phyloP scores from a whole-genome alignment of 768 basidiomycete species.

The Crucibulum laeve region DNA sequence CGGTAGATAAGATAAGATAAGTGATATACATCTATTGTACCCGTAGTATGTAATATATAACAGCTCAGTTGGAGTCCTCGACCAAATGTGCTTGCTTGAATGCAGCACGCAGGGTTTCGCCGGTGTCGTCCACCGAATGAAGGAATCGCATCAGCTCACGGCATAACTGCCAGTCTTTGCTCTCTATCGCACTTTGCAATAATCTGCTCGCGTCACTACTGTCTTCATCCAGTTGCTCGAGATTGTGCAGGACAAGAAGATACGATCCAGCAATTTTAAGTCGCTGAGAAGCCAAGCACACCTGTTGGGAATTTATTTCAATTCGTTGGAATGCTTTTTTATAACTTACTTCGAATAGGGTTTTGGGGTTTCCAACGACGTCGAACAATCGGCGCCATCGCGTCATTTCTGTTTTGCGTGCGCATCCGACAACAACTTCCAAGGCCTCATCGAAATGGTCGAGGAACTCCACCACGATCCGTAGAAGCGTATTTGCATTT shows the following conservation, averaged over 20 bases:
- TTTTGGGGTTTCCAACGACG: constrained; percentile 86
- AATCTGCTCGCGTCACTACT: constrained; percentile 79
- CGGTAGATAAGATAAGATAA: no score
- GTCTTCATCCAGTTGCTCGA: constrained; percentile 83
- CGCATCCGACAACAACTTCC: constrained; percentile 94
- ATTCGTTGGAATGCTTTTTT: not conserved
- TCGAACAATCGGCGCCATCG: constrained; percentile 87
- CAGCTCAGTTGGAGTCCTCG: no score
- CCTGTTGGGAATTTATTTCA: constrained; percentile 33
- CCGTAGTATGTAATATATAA: no score
- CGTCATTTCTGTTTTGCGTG: constrained; percentile 92
- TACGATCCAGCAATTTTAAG: constrained; percentile 91
- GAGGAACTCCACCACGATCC: constrained; percentile 79
- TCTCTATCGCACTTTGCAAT: constrained; percentile 68
- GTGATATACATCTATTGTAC: no score
- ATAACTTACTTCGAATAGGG: constrained; percentile 76
- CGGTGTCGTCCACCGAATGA: constrained; percentile 87
- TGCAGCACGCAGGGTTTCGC: constrained; percentile 61
- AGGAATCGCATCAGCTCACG: constrained; percentile 90
- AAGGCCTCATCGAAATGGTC: constrained; percentile 90
- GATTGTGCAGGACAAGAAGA: constrained; percentile 87
- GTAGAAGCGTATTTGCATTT: constrained; percentile 41
- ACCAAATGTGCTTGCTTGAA: constrained; percentile 35
- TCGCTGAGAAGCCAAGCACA: constrained; percentile 65
- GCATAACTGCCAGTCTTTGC: constrained; percentile 86